Conservation (phyloP, 2,329 filamentous ascomycete species). For the Albifimbria verrucaria region DNA sequence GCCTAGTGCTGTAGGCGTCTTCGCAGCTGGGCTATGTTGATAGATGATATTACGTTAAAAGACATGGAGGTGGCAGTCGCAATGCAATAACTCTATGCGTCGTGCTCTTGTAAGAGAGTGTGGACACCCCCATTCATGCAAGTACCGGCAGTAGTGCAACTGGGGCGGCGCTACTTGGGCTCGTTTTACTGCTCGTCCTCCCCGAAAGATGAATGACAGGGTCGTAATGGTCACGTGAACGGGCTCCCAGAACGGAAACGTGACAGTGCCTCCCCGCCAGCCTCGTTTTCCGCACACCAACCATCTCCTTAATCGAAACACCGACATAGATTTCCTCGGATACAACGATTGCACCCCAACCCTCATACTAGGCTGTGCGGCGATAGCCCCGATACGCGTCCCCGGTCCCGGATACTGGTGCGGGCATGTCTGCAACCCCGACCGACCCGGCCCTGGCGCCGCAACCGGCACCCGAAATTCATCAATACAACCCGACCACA, state of each 20-base stretch:
- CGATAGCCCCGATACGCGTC: slow-evolving; percentile 16
- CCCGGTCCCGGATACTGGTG: slow-evolving; percentile 10
- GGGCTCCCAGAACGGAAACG: too few species aligned
- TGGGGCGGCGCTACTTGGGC: neutral
- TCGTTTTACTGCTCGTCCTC: too few species aligned
- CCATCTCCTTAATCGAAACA: slow-evolving; percentile 33
- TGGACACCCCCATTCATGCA: neutral
- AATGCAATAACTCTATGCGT: neutral
- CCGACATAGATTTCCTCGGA: slow-evolving; percentile 27
- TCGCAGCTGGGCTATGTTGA: too few species aligned
- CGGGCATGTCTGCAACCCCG: slow-evolving; percentile 32
- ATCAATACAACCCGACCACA: slow-evolving; percentile 7
- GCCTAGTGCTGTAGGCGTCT: too few species aligned
- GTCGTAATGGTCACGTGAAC: neutral
- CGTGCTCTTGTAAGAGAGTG: neutral
- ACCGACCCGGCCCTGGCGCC: slow-evolving; percentile 36
- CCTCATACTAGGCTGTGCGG: slow-evolving; percentile 20
- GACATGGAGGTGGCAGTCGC: too few species aligned
- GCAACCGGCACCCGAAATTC: slow-evolving; percentile 14
- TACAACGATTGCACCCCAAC: slow-evolving; percentile 36
- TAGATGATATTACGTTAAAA: too few species aligned
- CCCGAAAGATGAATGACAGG: neutral
- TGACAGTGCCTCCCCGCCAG: too few species aligned
- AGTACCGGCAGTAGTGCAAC: neutral
- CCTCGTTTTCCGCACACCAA: slow-evolving; percentile 22